These are phyloP conservation scores for Phytopythium helicoides DNA, from an alignment of 352 stramenopile genomes.

Conservation along the genomic window DNA sequence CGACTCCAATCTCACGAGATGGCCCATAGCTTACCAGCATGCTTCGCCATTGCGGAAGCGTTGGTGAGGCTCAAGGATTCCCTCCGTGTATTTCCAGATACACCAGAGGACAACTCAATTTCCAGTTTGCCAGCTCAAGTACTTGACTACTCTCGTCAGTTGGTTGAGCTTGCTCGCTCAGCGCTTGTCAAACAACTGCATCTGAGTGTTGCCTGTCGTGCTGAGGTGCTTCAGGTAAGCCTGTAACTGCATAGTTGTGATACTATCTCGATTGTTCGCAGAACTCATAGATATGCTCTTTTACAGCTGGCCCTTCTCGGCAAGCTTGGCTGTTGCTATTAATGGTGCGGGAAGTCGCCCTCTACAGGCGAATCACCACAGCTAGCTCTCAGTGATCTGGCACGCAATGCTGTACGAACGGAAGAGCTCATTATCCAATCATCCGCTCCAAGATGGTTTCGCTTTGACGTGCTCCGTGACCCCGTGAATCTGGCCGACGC, in stretches of 20 bases:
- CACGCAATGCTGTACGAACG: slow-evolving; percentile 14
- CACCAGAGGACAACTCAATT: not conserved
- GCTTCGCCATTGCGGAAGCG: slow-evolving; percentile 19
- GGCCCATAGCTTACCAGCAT: slow-evolving; percentile 13
- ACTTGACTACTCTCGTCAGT: slow-evolving; percentile 18
- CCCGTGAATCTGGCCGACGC: not conserved
- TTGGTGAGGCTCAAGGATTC: slow-evolving; percentile 38
- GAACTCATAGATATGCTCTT: too few species aligned
- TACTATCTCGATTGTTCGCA: too few species aligned
- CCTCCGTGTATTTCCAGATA: slow-evolving; percentile 8
- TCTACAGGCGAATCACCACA: too few species aligned
- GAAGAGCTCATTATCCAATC: not conserved
- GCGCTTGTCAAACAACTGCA: slow-evolving; percentile 37
- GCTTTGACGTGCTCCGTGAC: not conserved
- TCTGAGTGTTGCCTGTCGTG: slow-evolving; percentile 22
- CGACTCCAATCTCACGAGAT: slow-evolving; percentile 19
- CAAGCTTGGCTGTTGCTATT: slow-evolving; percentile 34
- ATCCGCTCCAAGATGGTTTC: not conserved
- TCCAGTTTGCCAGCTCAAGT: not conserved
- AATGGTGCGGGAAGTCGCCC: too few species aligned
- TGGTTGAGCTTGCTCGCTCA: slow-evolving; percentile 19
- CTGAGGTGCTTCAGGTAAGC: slow-evolving; percentile 44
- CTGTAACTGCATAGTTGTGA: too few species aligned
- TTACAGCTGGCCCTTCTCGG: slow-evolving; percentile 36
- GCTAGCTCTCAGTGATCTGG: too few species aligned